These are phyloP conservation scores for Tylopilus subfusipes DNA, from an alignment of 768 basidiomycete species.

Conservation along the genomic window DNA sequence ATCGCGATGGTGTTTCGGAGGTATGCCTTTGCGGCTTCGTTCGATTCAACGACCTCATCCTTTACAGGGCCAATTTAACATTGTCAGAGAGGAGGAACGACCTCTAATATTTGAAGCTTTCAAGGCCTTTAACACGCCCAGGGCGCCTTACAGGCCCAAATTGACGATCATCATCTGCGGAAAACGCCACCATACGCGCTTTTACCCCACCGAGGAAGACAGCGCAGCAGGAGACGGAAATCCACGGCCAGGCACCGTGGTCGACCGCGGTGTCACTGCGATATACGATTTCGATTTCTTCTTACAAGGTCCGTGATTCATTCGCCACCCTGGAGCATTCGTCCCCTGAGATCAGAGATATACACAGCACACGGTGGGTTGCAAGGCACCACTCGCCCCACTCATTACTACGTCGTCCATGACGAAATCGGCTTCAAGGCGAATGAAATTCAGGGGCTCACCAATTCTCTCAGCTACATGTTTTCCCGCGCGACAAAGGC, in stretches of 20 bases:
- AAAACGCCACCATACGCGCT: slow-evolving; percentile 57
- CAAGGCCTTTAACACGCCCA: slow-evolving; percentile 34
- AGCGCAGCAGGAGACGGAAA: slow-evolving; percentile 46
- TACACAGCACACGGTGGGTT: slow-evolving; percentile 41
- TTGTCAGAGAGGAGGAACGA: slow-evolving; percentile 42
- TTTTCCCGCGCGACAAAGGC: slow-evolving; percentile 58
- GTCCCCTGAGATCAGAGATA: background rate
- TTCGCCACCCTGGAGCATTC: background rate
- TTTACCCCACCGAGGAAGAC: slow-evolving; percentile 46
- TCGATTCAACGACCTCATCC: slow-evolving; percentile 10
- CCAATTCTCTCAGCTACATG: slow-evolving; percentile 51
- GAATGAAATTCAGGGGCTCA: slow-evolving; percentile 51
- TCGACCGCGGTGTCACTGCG: slow-evolving; percentile 52
- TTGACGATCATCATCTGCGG: slow-evolving; percentile 54
- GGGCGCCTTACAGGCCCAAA: slow-evolving; percentile 41
- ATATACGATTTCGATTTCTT: slow-evolving; percentile 56
- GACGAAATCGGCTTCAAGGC: slow-evolving; percentile 51
- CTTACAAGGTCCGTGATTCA: slow-evolving; percentile 39
- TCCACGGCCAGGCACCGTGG: slow-evolving; percentile 50
- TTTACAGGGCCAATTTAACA: slow-evolving; percentile 45
- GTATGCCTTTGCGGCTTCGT: slow-evolving; percentile 31
- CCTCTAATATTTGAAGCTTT: slow-evolving; percentile 44
- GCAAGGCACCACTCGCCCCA: slow-evolving; percentile 47
- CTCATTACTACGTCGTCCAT: slow-evolving; percentile 53
- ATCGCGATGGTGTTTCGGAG: slow-evolving; percentile 78